Base-by-base conservation (phyloP, 2,329 filamentous ascomycete genomes). In the Fonsecaea nubica region DNA sequence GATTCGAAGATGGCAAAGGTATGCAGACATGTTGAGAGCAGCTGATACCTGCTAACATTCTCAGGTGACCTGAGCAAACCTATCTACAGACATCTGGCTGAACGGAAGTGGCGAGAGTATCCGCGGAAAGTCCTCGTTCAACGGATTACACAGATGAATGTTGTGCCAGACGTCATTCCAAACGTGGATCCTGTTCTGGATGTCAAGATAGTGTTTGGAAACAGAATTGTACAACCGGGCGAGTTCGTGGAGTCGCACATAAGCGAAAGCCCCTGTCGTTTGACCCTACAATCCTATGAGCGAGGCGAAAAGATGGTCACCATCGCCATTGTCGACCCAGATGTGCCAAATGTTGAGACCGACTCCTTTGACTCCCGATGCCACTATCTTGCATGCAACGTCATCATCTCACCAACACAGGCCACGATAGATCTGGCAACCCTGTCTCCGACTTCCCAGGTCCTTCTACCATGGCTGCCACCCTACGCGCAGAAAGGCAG, bases 1-100 rank as follows among this genome's bases (percentile, higher is more conserved):
- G 87, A 72, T 98, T 96, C 72, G 95, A 99, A 77, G 93, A 98
- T 79, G 93, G 93, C 30, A 80, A 90, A 74, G 93, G 94, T 97
- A 82, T 73, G 86, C 59, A 9, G 50, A 32, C 35, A 33, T 56
- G 57, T 36, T 60, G 57, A 33, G 61, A 12, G 38, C 32, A 15
- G 18, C 32, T 25, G 4, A 10, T 30, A 21, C 40, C 63, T 50
- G 58, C 73, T 77, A 73, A 77, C 69, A 33, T 64, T 33, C 12
- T 12, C 71, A 97, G 93, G 91, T 71, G 93, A 98, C 79, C 94
- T 98, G 92, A 90, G 87, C 82, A 96, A 96, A 79, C 94, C 94
- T 69, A 93, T 99, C 76, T 99, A 99, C 83, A 91, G 94, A 71
- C 87, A 91, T 79, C 89, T 98, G 58, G 92, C 94, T 67, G 87